Evolutionary conservation across 371 early-diverging fungal species (phyloP).

Genomic region (Nematocida sp.): DNA sequence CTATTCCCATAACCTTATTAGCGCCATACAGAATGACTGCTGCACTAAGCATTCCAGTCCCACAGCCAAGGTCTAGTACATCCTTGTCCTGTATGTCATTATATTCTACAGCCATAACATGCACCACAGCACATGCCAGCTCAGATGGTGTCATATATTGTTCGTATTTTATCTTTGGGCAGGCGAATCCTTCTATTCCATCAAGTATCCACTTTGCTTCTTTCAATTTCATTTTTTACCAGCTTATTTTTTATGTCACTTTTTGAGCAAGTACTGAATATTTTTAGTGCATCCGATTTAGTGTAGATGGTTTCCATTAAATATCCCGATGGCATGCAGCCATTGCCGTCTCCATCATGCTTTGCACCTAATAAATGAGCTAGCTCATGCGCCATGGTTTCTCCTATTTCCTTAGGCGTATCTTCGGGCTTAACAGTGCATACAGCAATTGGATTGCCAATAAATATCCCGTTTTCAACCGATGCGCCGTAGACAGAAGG

Average conservation of each 20-base stretch:
- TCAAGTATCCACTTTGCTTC: constrained; percentile 60
- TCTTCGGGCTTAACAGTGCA: constrained; percentile 15
- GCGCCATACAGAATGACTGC: constrained; percentile 61
- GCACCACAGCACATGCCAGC: constrained; percentile 55
- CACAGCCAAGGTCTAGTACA: constrained; percentile 66
- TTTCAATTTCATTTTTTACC: constrained; percentile 60
- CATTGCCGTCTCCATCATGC: constrained; percentile 21
- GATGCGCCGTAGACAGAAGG: constrained; percentile 7
- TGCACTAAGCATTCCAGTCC: constrained; percentile 65
- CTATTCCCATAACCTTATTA: constrained; percentile 45
- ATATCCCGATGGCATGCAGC: background rate
- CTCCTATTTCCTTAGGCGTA: constrained; percentile 19
- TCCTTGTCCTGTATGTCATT: constrained; percentile 61
- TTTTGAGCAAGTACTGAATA: constrained; percentile 19
- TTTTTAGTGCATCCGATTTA: background rate
- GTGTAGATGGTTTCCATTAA: constrained; percentile 29
- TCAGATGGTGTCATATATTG: constrained; percentile 69
- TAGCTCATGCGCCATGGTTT: constrained; percentile 38
- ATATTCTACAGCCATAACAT: constrained; percentile 56
- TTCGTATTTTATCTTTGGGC: constrained; percentile 61
- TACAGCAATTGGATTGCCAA: constrained; percentile 6
- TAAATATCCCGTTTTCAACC: background rate
- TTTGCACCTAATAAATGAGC: constrained; percentile 39
- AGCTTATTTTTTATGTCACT: constrained; percentile 23
- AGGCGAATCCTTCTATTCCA: constrained; percentile 47